Percentiles rank a stretch among this genome's conserved stretches.
phyloP scores from a whole-genome alignment of 805 yeast genomes.

The Yamadazyma sp. region DNA sequence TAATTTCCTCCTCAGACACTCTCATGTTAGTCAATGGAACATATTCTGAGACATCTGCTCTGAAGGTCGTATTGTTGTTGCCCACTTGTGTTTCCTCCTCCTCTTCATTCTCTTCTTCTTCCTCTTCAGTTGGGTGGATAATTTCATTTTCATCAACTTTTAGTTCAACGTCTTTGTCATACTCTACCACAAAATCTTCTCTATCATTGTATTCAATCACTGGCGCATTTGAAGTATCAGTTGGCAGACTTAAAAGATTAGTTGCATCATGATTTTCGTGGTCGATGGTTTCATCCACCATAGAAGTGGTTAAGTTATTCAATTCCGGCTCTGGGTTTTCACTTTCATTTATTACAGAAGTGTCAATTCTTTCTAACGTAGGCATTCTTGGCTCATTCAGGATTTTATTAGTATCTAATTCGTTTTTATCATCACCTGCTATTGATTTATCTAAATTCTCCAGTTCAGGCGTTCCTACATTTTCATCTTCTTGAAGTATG shows the following conservation, averaged over 20 bases:
- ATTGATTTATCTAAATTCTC: neutral
- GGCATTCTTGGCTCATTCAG: too few species aligned
- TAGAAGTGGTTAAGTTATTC: neutral
- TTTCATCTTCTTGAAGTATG: neutral
- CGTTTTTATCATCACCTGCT: neutral
- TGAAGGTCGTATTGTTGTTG: too few species aligned
- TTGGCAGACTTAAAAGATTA: too few species aligned
- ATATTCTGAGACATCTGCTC: too few species aligned
- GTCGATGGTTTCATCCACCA: too few species aligned
- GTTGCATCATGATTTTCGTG: too few species aligned
- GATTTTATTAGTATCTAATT: too few species aligned
- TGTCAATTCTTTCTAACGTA: neutral
- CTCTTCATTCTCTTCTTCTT: neutral
- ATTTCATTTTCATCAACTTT: constrained; percentile 2
- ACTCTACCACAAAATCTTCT: constrained; percentile 2
- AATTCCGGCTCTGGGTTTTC: too few species aligned
- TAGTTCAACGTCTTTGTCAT: constrained; percentile 3
- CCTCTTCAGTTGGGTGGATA: constrained; percentile 5
- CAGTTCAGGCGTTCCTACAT: neutral
- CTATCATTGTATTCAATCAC: neutral
- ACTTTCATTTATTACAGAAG: too few species aligned
- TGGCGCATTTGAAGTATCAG: neutral
- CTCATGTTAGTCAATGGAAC: neutral
- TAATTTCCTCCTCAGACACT: neutral
- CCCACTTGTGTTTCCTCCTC: too few species aligned